These are phyloP conservation scores for Boeremia lycopersici DNA, from an alignment of 2,329 filamentous ascomycete genomes.

Conservation along the genomic window DNA sequence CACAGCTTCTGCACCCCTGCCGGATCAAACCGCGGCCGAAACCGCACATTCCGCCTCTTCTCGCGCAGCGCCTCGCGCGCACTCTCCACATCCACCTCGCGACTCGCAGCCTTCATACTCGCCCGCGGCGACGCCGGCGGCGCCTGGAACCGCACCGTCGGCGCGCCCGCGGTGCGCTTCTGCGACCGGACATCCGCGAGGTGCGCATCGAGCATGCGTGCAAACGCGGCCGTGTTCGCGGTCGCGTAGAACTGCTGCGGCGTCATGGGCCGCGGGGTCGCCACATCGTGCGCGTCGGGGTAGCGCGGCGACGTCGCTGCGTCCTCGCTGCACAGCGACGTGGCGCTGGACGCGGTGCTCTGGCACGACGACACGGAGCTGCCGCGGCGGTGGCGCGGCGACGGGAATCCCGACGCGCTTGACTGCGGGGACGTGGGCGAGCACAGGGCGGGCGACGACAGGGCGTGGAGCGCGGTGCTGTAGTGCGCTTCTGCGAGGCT, in stretches of 20 bases:
- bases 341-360: constrained; percentile 31
- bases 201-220: constrained; percentile 36
- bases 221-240: constrained; percentile 34
- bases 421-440: constrained; percentile 8
- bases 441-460: background rate
- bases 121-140: constrained; percentile 18
- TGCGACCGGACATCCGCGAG: constrained; percentile 33
- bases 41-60: constrained; percentile 23
- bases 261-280: constrained; percentile 11
- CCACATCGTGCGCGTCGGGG: background rate
- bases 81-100: constrained; percentile 1
- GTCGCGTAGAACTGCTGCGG: constrained; percentile 30
- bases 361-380: constrained; percentile 7
- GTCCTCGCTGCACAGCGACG: constrained; percentile 23
- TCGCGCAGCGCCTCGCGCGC: constrained; percentile 20
- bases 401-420: background rate
- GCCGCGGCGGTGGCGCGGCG: constrained; percentile 4
- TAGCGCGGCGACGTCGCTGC: background rate
- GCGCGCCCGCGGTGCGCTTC: constrained; percentile 21
- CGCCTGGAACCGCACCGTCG: constrained; percentile 18
- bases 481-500: constrained; percentile 46
- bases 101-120: background rate
- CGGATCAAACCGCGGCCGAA: constrained; percentile 41
- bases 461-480: constrained; percentile 30
- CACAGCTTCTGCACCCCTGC: constrained; percentile 33